Evolutionary conservation across 352 stramenopile genomes (phyloP).

Genomic region (Blastocystis sp.): DNA sequence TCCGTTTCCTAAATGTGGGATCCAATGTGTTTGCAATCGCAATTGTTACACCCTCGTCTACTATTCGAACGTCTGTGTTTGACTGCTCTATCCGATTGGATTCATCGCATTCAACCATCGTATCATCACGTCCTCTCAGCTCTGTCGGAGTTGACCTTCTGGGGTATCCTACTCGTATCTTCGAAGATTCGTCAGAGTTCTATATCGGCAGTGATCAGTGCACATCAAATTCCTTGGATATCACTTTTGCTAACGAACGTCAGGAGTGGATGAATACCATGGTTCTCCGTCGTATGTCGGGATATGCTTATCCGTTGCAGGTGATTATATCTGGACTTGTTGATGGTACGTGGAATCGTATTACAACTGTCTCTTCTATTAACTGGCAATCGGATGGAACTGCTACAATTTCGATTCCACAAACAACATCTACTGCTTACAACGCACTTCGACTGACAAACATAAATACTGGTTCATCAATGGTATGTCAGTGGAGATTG

Average conservation of each 20-base stretch:
- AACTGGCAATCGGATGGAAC: not conserved
- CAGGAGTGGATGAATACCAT: not conserved
- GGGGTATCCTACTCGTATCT: not conserved
- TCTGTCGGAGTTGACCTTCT: not conserved
- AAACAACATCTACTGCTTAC: not conserved
- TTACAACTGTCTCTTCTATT: not conserved
- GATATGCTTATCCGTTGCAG: not conserved
- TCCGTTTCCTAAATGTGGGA: not conserved
- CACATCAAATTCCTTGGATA: not conserved
- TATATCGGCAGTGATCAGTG: not conserved
- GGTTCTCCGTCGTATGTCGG: not conserved
- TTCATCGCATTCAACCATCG: not conserved
- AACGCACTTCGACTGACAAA: not conserved
- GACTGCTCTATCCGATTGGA: not conserved
- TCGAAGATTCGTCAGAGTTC: not conserved
- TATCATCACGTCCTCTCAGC: not conserved
- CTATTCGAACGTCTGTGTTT: not conserved
- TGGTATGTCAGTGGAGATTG: not conserved
- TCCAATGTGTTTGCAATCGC: constrained; percentile 2
- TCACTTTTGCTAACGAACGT: not conserved
- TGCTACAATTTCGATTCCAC: not conserved
- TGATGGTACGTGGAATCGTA: not conserved
- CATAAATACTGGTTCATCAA: not conserved
- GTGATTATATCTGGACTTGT: not conserved
- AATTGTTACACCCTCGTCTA: not conserved